Conservation (phyloP, 352 stramenopile genomes). For the Pythium scleroteichum region DNA sequence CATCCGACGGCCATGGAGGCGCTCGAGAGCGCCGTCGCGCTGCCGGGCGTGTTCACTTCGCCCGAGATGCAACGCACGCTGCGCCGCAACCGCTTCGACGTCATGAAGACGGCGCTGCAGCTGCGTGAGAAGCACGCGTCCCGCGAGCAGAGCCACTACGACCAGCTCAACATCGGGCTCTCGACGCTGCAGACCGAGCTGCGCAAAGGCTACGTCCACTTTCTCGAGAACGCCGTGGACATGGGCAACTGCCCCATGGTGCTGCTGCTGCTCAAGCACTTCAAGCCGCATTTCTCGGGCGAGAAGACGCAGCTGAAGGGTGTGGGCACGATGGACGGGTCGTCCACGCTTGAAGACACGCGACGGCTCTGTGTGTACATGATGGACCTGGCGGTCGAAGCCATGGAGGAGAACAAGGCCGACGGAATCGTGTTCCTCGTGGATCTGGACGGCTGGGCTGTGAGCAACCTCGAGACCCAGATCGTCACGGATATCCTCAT, state of each 20-base stretch:
- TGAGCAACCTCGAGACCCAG: slow-evolving; percentile 57
- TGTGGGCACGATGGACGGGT: slow-evolving; percentile 50
- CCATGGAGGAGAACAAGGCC: slow-evolving; percentile 65
- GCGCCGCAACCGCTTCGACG: slow-evolving; percentile 59
- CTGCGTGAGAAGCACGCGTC: slow-evolving; percentile 68
- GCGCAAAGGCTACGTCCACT: slow-evolving; percentile 74
- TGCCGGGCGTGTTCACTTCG: slow-evolving; percentile 55
- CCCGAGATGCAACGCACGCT: slow-evolving; percentile 62
- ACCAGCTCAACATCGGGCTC: slow-evolving; percentile 65
- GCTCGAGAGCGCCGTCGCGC: slow-evolving; percentile 64
- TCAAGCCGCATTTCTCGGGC: slow-evolving; percentile 57
- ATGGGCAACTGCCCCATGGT: slow-evolving; percentile 54
- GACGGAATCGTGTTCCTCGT: slow-evolving; percentile 72
- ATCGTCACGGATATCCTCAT: slow-evolving; percentile 66
- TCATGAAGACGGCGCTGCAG: slow-evolving; percentile 71
- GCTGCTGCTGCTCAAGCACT: slow-evolving; percentile 61
- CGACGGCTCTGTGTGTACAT: slow-evolving; percentile 72
- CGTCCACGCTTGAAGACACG: slow-evolving; percentile 68
- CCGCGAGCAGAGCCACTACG: slow-evolving; percentile 43
- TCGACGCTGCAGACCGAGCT: slow-evolving; percentile 62
- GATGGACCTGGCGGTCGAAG: slow-evolving; percentile 70
- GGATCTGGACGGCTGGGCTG: slow-evolving; percentile 50
- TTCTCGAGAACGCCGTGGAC: slow-evolving; percentile 59
- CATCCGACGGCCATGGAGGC: slow-evolving; percentile 61
- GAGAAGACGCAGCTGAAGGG: slow-evolving; percentile 66